Conservation (phyloP, 2,329 filamentous ascomycete genomes). For the Microdochium nivale region DNA sequence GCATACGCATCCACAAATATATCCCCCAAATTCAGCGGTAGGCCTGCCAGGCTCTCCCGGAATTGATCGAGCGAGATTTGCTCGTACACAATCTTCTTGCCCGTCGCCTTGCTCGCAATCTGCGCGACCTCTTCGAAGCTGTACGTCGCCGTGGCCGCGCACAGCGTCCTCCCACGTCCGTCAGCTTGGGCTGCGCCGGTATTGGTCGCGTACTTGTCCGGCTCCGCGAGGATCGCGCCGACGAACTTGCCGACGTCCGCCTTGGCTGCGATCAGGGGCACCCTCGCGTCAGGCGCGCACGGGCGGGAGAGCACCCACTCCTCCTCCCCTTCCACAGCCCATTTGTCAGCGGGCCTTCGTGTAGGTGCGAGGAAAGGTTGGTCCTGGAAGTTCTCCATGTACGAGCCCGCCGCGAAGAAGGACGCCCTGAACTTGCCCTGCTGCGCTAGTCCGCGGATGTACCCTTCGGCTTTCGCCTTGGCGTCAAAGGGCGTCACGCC, state of each 20-base stretch:
- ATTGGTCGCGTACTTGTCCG: conserved; percentile 24
- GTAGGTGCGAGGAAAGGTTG: conserved; percentile 17
- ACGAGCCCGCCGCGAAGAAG: conserved; percentile 31
- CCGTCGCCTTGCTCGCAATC: conserved; percentile 27
- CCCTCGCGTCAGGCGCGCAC: conserved; percentile 16
- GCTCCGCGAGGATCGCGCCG: conserved; percentile 29
- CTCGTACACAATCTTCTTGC: conserved; percentile 20
- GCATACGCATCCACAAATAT: conserved; percentile 3
- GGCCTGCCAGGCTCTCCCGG: background rate
- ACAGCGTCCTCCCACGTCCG: conserved; percentile 27
- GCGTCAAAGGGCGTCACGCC: conserved; percentile 28
- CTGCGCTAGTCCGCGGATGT: conserved; percentile 23
- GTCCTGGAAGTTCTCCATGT: conserved; percentile 29
- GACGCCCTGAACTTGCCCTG: conserved; percentile 19
- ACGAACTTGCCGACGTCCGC: conserved; percentile 35
- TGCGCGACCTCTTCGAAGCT: conserved; percentile 27
- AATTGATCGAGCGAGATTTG: conserved; percentile 7
- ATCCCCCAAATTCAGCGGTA: conserved; percentile 1
- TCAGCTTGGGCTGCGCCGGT: background rate
- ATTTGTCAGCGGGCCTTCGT: too few relatives aligned
- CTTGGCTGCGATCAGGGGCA: conserved; percentile 35
- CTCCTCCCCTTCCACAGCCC: conserved; percentile 13
- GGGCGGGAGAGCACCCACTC: conserved; percentile 15
- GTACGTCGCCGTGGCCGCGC: conserved; percentile 30
- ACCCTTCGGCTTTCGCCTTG: conserved; percentile 28